Evolutionary conservation across 768 basidiomycete species (phyloP).

Genomic region (Tylopilus vinaceipallidus): DNA sequence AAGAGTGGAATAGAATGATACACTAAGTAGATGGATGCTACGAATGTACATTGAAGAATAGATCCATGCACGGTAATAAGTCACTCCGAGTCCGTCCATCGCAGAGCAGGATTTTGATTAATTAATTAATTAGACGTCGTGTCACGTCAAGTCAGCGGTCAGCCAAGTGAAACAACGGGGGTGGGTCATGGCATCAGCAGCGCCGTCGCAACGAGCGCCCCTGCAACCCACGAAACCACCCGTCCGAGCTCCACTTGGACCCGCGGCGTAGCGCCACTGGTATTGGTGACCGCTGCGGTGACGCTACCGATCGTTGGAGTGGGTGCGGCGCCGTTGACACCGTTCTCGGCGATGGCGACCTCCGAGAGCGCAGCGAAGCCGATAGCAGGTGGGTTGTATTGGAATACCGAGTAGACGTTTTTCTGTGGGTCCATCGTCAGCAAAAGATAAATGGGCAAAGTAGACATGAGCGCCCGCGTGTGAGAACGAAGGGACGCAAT

Average conservation of each 20-base stretch:
- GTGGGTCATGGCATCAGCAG: constrained; percentile 4
- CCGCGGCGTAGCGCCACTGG: constrained; percentile 2
- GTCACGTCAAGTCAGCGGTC: not conserved
- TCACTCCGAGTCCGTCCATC: no score
- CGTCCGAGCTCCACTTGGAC: not conserved
- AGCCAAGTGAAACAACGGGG: no score
- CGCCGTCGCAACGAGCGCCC: not conserved
- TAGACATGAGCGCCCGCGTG: no score
- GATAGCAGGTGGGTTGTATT: constrained; percentile 46
- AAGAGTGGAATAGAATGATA: no score
- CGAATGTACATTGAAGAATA: no score
- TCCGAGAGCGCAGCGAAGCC: constrained; percentile 49
- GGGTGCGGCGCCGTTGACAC: constrained; percentile 40
- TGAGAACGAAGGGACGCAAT: no score
- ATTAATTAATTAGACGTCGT: not conserved
- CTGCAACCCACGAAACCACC: not conserved
- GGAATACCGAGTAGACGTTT: constrained; percentile 58
- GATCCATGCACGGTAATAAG: no score
- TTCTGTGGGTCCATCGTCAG: constrained; percentile 29
- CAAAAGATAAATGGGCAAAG: not conserved
- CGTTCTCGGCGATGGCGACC: constrained; percentile 24
- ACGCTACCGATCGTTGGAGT: constrained; percentile 56
- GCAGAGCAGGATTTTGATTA: no score
- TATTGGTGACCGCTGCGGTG: constrained; percentile 42
- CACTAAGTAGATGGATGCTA: no score